Base-by-base conservation (phyloP, 1,284 basidiomycete species). In the Cryptococcus sp. region DNA sequence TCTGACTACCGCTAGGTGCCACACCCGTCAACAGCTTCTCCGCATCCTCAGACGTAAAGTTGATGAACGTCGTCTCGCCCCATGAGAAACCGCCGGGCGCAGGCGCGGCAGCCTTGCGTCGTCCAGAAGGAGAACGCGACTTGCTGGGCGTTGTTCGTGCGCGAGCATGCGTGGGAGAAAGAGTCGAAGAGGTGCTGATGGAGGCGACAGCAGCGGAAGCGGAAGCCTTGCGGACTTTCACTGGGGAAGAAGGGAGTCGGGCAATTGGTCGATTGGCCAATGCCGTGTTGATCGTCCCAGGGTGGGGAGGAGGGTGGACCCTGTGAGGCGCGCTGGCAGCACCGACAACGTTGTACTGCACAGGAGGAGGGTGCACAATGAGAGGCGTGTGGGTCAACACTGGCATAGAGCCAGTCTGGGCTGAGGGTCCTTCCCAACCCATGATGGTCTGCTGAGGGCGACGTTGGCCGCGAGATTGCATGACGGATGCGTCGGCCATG, bases 11-110 rank as follows among this genome's bases (percentile, higher is more conserved):
- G 47, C 63, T 67, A 1, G 75, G 76, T 5, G 77, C 77, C 10
- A 78, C 77, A 46, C 75, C 77, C 5, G 70, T 68, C 52, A 72
- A 62, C 10, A 78, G 59, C 62, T 70, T 68, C 49, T 72, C 71
- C 5, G 68, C 75, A 55, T 78, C 77, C 19, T 70, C 69, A 13
- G 54, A 53, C 10, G 77, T 77, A 53, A 72, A 77, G 62, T 77
- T 76, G 69, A 77, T 72, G 56, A 76, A 78, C 6, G 71, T 72
- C 44, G 66, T 57, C 53, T 69, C 68, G 48, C 67, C 66, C 62
- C 68, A 71, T 3, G 62, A 61, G 65, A 72, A 71, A 0, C 56
- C 65, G 11, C 65, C 67, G 13, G 50, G 49, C 2, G 53, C 56
- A 16, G 31, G 23, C 5, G 53, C 53, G n/a, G 47, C 54, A 16